Percentiles rank a stretch among this genome's conserved stretches.
phyloP scores from a whole-genome alignment of 257 asterid species.

The Handroanthus guayacan region DNA sequence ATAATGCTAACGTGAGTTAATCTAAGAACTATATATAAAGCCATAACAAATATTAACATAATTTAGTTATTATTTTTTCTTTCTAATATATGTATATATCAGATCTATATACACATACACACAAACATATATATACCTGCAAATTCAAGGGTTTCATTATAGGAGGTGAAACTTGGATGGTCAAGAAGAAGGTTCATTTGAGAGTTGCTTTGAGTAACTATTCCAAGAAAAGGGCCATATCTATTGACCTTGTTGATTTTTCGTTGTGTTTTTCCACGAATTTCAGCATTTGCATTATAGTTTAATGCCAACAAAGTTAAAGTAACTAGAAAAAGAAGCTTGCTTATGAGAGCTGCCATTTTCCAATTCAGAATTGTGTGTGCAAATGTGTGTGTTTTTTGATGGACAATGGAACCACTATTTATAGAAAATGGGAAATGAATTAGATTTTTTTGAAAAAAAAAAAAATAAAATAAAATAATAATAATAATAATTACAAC shows the following conservation, averaged over 20 bases:
- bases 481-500: no score
- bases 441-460: no score
- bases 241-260: conserved; percentile 46
- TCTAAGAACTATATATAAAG: no score
- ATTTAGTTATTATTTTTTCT: no score
- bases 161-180: conserved; percentile 44
- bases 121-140: conserved; percentile 38
- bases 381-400: neutral
- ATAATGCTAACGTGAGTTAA: no score
- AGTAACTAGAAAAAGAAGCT: neutral
- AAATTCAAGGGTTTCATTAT: conserved; percentile 36
- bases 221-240: conserved; percentile 57
- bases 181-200: conserved; percentile 65
- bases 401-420: neutral
- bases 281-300: conserved; percentile 31
- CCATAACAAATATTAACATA: no score
- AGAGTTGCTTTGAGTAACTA: conserved; percentile 58
- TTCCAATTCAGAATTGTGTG: neutral
- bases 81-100: no score
- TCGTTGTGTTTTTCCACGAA: conserved; percentile 34
- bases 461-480: no score
- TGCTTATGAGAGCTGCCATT: neutral
- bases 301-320: conserved; percentile 12
- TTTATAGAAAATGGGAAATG: neutral
- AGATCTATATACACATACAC: no score